Conservation (phyloP, 1,139 yeast genomes). For the Pichia sp. region DNA sequence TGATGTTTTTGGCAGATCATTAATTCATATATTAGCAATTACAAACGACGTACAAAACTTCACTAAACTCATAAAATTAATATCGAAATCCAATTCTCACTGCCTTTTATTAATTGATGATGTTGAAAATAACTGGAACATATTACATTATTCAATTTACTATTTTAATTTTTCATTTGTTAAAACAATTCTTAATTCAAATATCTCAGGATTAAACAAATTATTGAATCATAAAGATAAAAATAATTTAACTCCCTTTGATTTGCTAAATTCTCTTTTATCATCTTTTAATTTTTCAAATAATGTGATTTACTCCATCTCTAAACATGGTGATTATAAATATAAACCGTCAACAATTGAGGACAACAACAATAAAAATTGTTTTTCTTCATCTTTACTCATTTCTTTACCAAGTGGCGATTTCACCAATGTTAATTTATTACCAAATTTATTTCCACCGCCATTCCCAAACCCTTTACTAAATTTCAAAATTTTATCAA, state of each 20-base stretch:
- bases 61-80: conserved; percentile 36
- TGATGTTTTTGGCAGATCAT: conserved; percentile 71
- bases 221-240: conserved; percentile 58
- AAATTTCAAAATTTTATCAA: conserved; percentile 2
- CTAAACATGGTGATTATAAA: conserved; percentile 7
- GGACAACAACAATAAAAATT: no score
- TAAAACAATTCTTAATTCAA: conserved; percentile 35
- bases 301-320: conserved; percentile 1
- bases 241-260: conserved; percentile 58
- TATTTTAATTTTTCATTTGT: conserved; percentile 56
- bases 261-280: conserved; percentile 34
- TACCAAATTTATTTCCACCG: conserved; percentile 7
- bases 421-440: neutral
- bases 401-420: conserved; percentile 9
- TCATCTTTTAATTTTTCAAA: conserved; percentile 3
- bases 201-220: conserved; percentile 29
- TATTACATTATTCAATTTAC: conserved; percentile 63
- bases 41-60: conserved; percentile 46
- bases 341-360: neutral
- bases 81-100: conserved; percentile 35
- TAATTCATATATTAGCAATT: conserved; percentile 53
- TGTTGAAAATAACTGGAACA: conserved; percentile 78
- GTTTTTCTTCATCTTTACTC: conserved; percentile 4
- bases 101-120: conserved; percentile 43
- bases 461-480: conserved; percentile 6